These are phyloP conservation scores for Pichia rugopelliculosa DNA, from an alignment of 805 yeast species.

Conservation along the genomic window DNA sequence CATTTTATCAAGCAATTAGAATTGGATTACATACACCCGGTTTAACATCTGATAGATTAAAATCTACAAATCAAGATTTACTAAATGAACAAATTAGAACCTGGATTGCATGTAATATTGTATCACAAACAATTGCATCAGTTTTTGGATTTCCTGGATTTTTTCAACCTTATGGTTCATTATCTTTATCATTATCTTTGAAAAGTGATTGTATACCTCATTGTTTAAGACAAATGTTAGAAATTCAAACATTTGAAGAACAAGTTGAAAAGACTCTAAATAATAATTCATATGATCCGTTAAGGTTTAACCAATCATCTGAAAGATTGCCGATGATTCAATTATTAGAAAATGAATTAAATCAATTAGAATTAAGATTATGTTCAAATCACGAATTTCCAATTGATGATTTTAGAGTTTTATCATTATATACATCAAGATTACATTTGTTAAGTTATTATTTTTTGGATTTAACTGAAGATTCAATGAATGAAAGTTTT, in stretches of 20 bases:
- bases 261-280: conserved; percentile 74
- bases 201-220: conserved; percentile 42
- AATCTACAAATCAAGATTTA: conserved; percentile 37
- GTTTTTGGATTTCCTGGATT: conserved; percentile 94
- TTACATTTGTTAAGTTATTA: conserved; percentile 79
- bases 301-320: conserved; percentile 56
- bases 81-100: conserved; percentile 77
- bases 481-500: conserved; percentile 32
- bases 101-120: conserved; percentile 91
- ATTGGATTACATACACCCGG: conserved; percentile 87
- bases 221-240: conserved; percentile 68
- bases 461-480: conserved; percentile 56
- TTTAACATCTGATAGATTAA: conserved; percentile 40
- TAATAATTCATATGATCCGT: conserved; percentile 57
- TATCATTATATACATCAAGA: conserved; percentile 64
- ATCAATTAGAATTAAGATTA: conserved; percentile 61
- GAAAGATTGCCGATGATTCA: conserved; percentile 72
- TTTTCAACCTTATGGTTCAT: conserved; percentile 72
- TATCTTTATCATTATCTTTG: conserved; percentile 26
- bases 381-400: conserved; percentile 30
- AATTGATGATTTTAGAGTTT: conserved; percentile 61
- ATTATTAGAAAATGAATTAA: conserved; percentile 63
- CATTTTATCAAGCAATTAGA: conserved; percentile 85
- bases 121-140: conserved; percentile 83
- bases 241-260: conserved; percentile 78